phyloP scores from a whole-genome alignment of 345 rosid genomes.

The Raphanus sativus region DNA sequence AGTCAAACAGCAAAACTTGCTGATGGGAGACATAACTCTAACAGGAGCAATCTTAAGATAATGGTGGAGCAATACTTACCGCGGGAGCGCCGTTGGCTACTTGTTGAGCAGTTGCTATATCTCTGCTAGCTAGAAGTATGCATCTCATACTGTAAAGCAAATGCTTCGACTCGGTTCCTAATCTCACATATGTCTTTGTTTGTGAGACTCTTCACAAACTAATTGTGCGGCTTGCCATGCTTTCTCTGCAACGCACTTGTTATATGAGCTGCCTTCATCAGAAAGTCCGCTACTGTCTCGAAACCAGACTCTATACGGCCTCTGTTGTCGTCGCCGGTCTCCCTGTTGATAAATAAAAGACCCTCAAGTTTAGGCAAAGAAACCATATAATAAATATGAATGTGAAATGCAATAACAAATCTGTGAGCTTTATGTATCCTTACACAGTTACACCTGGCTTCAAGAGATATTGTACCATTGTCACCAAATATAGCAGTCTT shows the following conservation, averaged over 20 bases:
- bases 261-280: slow-evolving; percentile 73
- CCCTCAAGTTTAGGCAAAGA: slow-evolving; percentile 14
- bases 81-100: background rate
- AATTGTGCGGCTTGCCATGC: slow-evolving; percentile 64
- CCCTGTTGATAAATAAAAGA: slow-evolving; percentile 42
- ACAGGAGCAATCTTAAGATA: too few species aligned
- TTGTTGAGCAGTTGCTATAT: background rate
- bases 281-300: slow-evolving; percentile 80
- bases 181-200: slow-evolving; percentile 73
- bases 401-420: background rate
- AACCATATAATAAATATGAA: background rate
- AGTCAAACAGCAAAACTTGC: too few species aligned
- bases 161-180: slow-evolving; percentile 72
- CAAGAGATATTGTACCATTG: slow-evolving; percentile 75
- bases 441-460: slow-evolving; percentile 59
- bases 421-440: slow-evolving; percentile 65
- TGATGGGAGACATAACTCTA: too few species aligned
- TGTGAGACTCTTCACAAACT: slow-evolving; percentile 61
- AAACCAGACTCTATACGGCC: slow-evolving; percentile 90
- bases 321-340: slow-evolving; percentile 91
- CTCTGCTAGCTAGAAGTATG: slow-evolving; percentile 16
- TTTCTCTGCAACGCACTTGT: slow-evolving; percentile 63
- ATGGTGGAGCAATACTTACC: background rate
- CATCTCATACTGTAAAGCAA: slow-evolving; percentile 85
- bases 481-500: slow-evolving; percentile 79